Conservation (phyloP, 495 filamentous ascomycete species). For the Talaromyces thailandensis region DNA sequence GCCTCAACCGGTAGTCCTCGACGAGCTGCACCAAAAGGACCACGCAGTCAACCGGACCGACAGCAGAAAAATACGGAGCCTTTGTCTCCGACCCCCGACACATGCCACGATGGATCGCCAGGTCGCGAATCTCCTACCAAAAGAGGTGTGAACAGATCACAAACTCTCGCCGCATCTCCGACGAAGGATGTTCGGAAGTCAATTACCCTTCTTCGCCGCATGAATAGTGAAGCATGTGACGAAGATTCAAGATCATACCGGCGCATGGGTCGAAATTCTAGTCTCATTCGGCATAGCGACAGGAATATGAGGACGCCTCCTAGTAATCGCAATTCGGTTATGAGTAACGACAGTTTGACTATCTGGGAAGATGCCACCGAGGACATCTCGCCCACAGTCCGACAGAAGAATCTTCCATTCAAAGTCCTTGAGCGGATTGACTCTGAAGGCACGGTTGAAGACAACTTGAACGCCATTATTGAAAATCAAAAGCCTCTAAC, state of each 20-base stretch:
- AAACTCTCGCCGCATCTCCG: not conserved
- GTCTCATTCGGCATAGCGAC: not conserved
- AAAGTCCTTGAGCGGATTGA: conserved; percentile 4
- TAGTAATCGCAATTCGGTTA: not conserved
- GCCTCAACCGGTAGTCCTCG: conserved; percentile 24
- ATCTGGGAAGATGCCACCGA: conserved; percentile 28
- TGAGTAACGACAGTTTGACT: conserved; percentile 19
- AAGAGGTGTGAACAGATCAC: not conserved
- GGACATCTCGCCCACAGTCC: not conserved
- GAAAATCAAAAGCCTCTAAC: not conserved
- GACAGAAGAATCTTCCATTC: conserved; percentile 5
- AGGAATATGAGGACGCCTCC: not conserved
- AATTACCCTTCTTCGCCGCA: conserved; percentile 10
- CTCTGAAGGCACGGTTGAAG: conserved; percentile 5
- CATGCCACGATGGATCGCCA: not conserved
- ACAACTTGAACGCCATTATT: not conserved
- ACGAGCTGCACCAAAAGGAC: conserved; percentile 27
- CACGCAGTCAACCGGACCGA: conserved; percentile 24
- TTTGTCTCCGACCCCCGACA: conserved; percentile 4
- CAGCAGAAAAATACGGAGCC: conserved; percentile 16
- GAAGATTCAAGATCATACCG: conserved; percentile 4
- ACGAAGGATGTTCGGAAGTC: conserved; percentile 8
- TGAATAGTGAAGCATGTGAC: conserved; percentile 16
- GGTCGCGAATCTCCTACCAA: not conserved
- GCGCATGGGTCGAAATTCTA: conserved; percentile 4